phyloP scores from a whole-genome alignment of 1,139 yeast genomes.

The Saccharomyces pastorianus region DNA sequence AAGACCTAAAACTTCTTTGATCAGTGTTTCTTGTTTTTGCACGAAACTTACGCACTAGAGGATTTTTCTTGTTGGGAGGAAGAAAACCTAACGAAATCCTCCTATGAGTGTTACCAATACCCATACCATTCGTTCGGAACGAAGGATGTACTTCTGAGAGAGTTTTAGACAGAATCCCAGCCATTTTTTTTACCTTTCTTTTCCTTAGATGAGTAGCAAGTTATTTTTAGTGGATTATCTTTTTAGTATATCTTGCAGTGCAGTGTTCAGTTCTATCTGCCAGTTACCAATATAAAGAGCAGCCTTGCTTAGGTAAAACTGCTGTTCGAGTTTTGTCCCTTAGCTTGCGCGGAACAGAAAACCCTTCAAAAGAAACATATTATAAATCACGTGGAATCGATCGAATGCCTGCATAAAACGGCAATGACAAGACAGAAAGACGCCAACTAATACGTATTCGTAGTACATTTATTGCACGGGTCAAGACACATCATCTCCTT shows the following conservation, averaged over 20 bases:
- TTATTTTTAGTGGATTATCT: not conserved
- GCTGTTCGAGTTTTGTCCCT: not conserved
- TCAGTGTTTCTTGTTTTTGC: conserved; percentile 32
- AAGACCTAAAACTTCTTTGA: conserved; percentile 54
- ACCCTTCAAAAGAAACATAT: not conserved
- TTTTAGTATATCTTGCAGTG: not conserved
- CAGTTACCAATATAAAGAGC: too few relatives aligned
- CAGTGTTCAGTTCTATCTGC: too few relatives aligned
- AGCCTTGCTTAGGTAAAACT: not conserved
- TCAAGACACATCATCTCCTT: not conserved
- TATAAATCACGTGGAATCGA: not conserved
- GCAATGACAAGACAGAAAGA: too few relatives aligned
- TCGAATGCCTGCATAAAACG: not conserved
- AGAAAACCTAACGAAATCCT: conserved; percentile 46
- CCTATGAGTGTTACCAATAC: conserved; percentile 36
- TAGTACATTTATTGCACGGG: not conserved
- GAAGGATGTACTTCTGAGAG: conserved; percentile 33
- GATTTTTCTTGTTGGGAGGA: conserved; percentile 67
- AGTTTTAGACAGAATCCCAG: conserved; percentile 23
- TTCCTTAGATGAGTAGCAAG: not conserved
- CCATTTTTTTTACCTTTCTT: conserved; percentile 13
- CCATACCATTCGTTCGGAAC: conserved; percentile 34
- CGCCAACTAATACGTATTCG: not conserved
- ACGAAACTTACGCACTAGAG: conserved; percentile 38
- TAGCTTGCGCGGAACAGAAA: not conserved